Evolutionary conservation across 1,139 yeast genomes (phyloP), one percentile per base, ranked within the genome.

Genomic region (Protomyces lactucae-debilis): DNA sequence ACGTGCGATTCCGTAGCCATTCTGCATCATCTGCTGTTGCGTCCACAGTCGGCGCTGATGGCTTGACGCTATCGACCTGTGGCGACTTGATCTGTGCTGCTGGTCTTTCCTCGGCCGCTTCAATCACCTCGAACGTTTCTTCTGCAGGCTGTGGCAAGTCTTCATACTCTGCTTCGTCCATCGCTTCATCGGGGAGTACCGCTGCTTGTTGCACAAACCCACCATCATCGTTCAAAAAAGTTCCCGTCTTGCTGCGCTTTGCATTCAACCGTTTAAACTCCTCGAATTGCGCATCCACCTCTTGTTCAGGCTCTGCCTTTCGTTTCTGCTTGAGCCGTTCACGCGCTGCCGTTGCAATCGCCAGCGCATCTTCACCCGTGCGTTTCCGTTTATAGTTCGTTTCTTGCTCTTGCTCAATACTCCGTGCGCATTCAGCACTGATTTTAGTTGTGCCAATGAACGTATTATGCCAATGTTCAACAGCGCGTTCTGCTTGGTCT

Each of bases 251-350:
- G 64, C 82, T 79, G 10, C 88, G 79, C 2, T 95, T 92, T 70
- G 87, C 88, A 85, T 90, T 87, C 3, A 89, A 88, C 69, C 87
- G 88, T 75, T 93, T 79, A 70, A 82, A 93, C 72, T 93, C 98
- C 70, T 82, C 81, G 71, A 93, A 80, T 69, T 85, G 85, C 3
- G 88, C 85, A 73, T 92, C 85, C n/a, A 67, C 63, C 21, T 66
- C 59, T 10, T 66, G 69, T 32, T 18, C 28, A 4, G 40, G 28
- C n/a, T 18, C 32, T 6, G 55, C 43, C 53, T 40, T 52, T 6
- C 45, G 52, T 25, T 43, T 23, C 43, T 59, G 52, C 25, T 18
- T 43, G 48, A 43, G 48, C 45, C 32, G 14, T 55, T 37, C 53
- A 14, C 55, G 71, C 52, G 72, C 75, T 69, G 68, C 73, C 65